Base-by-base conservation (phyloP, 495 filamentous ascomycete genomes). In the Hypoxylon intermedium region DNA sequence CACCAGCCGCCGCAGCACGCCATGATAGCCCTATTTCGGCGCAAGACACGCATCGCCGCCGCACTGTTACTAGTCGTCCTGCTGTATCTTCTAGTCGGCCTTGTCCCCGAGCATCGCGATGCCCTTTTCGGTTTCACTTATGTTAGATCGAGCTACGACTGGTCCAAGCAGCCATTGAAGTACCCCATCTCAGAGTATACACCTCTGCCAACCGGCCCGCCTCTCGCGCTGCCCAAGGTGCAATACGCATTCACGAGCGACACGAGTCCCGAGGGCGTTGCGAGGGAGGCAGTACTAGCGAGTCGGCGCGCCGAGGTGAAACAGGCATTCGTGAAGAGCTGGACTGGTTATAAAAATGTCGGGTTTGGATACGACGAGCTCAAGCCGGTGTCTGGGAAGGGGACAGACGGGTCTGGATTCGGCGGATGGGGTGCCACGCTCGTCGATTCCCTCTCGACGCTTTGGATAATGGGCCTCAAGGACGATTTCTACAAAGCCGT, bases 401-500 rank as follows among this genome's bases (percentile, higher is more conserved):
- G 79, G 57, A 31, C 69, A 63, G n/a, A 76, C 84, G 71, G 85
- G 81, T 9, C 92, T 85, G 72, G 87, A 15, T 97, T 97, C 74
- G 91, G 88, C 57, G 91, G 89, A 13, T 98, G 94, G 94, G 93
- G 87, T 12, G 94, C 93, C 6, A 97, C 93, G 0, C 72, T 98
- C 44, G 90, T 98, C 3, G 94, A 98, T 78, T 77, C 88, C 12
- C 77, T 98, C 49, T 93, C 97, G 72, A 93, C 92, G 0, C 77
- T 98, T 9, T 98, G 92, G 92, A 94, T 98, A 57, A 95, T 97
- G 93, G 91, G 82, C 9, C 66, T 97, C 72, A 86, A 87, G 74
- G 81, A 90, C n/a, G 91, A 97, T 33, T 98, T 98, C 69, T 81
- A 90, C 41, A 86, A 91, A 42, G 94, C 92, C n/a, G 85, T 91